These are phyloP conservation scores for Calonectria montana DNA, from an alignment of 2,329 filamentous ascomycete genomes.

Conservation along the genomic window DNA sequence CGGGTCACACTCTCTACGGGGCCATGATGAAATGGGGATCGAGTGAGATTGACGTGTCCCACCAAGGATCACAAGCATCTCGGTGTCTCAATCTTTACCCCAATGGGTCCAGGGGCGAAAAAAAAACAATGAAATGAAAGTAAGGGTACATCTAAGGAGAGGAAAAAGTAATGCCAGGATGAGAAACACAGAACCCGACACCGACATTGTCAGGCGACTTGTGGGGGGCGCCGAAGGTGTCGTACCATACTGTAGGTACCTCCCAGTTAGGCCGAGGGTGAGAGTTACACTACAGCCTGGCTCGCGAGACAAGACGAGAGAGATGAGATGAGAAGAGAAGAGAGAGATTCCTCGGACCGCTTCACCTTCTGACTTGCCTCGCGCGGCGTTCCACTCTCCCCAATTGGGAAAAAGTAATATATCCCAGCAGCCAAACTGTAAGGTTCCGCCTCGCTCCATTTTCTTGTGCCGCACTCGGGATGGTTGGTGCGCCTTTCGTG, in stretches of 20 bases:
- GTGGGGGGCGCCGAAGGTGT: constrained; percentile 4
- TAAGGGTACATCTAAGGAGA: constrained; percentile 7
- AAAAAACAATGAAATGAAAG: constrained; percentile 17
- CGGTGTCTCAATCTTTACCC: constrained; percentile 39
- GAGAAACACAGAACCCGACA: neutral
- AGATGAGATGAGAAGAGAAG: constrained; percentile 15
- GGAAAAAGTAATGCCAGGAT: constrained; percentile 10
- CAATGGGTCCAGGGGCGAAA: constrained; percentile 31
- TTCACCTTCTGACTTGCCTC: constrained; percentile 1
- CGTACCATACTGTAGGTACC: constrained; percentile 20
- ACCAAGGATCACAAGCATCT: constrained; percentile 23
- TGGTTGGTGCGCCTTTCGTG: constrained; percentile 13
- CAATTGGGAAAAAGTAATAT: constrained; percentile 22
- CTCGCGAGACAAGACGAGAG: neutral
- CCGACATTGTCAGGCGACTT: constrained; percentile 9
- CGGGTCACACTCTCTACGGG: constrained; percentile 1
- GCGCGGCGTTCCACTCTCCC: constrained; percentile 5
- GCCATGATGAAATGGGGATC: constrained; percentile 14
- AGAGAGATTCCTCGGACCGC: constrained; percentile 11
- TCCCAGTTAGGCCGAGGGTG: neutral
- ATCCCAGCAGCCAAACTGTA: constrained; percentile 13
- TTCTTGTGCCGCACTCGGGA: constrained; percentile 18
- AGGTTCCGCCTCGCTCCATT: constrained; percentile 15
- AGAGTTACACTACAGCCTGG: constrained; percentile 4
- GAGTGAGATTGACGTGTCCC: constrained; percentile 40